Conservation (phyloP, 139 green algal species). For the Gonium pectorale region DNA sequence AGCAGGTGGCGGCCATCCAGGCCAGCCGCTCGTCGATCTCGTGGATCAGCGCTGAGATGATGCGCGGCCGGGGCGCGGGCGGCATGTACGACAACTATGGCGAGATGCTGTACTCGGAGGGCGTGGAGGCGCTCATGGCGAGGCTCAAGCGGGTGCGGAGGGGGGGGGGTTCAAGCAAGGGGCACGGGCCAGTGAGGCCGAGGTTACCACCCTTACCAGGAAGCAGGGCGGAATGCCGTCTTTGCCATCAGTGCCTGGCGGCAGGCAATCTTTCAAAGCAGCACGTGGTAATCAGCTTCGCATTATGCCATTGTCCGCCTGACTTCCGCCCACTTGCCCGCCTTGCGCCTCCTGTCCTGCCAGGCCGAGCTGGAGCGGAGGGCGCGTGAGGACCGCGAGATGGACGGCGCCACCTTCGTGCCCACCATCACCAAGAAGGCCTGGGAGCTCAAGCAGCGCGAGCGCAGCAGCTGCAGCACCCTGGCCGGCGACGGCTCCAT, state of each 20-base stretch:
- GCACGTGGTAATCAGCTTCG: too few relatives aligned
- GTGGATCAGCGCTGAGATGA: slow-evolving; percentile 79
- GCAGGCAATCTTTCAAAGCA: too few relatives aligned
- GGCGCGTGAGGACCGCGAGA: slow-evolving; percentile 54
- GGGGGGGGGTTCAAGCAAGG: not conserved
- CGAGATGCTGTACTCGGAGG: slow-evolving; percentile 88
- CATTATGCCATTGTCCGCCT: too few relatives aligned
- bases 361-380: slow-evolving; percentile 52
- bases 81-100: slow-evolving; percentile 82
- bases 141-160: slow-evolving; percentile 51
- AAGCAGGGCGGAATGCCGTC: too few relatives aligned
- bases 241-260: too few relatives aligned
- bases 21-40: slow-evolving; percentile 63
- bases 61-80: slow-evolving; percentile 59
- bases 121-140: slow-evolving; percentile 60
- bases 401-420: slow-evolving; percentile 62
- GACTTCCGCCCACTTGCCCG: too few relatives aligned
- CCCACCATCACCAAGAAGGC: slow-evolving; percentile 62
- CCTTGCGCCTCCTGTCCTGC: too few relatives aligned
- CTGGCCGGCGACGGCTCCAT: not conserved
- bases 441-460: slow-evolving; percentile 54
- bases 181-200: too few relatives aligned
- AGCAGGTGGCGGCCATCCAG: slow-evolving; percentile 46
- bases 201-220: too few relatives aligned
- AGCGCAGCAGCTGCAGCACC: slow-evolving; percentile 42